Conservation (phyloP, 179 eudicot genomes). For the Spergularia azorica region DNA sequence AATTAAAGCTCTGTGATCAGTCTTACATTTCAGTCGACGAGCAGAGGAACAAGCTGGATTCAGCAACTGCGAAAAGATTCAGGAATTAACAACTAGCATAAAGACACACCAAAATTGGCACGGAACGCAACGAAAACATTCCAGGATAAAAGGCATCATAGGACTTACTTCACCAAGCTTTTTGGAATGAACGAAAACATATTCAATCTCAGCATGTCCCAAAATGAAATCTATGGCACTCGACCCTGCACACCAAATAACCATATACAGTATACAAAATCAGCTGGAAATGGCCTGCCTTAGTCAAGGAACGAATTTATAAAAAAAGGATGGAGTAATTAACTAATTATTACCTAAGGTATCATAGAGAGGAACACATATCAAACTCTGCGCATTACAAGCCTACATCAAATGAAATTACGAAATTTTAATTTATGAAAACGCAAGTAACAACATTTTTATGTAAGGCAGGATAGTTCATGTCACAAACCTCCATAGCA, state of each 20-base stretch:
- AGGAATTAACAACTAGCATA: conserved; percentile 1
- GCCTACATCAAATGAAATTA: conserved; percentile 57
- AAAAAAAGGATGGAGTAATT: neutral
- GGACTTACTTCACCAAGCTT: conserved; percentile 69
- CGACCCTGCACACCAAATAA: conserved; percentile 47
- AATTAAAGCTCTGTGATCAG: neutral
- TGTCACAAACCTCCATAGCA: conserved; percentile 79
- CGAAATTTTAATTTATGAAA: neutral
- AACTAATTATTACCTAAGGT: conserved; percentile 63
- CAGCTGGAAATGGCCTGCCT: conserved; percentile 4
- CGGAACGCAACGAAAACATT: neutral
- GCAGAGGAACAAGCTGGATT: conserved; percentile 63
- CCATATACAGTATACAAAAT: neutral
- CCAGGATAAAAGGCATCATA: neutral
- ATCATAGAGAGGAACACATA: conserved; percentile 97
- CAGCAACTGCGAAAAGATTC: conserved; percentile 51
- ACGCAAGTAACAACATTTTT: neutral
- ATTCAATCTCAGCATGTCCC: conserved; percentile 87
- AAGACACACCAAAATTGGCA: neutral
- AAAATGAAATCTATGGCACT: conserved; percentile 77
- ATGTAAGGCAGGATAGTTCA: neutral
- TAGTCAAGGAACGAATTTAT: neutral
- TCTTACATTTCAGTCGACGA: conserved; percentile 69
- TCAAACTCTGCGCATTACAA: conserved; percentile 80
- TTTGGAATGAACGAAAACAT: conserved; percentile 74